Evolutionary conservation across 169 alveolate genomes (phyloP), one percentile per base, ranked within the genome.

Genomic region (Plasmodium reichenowi): DNA sequence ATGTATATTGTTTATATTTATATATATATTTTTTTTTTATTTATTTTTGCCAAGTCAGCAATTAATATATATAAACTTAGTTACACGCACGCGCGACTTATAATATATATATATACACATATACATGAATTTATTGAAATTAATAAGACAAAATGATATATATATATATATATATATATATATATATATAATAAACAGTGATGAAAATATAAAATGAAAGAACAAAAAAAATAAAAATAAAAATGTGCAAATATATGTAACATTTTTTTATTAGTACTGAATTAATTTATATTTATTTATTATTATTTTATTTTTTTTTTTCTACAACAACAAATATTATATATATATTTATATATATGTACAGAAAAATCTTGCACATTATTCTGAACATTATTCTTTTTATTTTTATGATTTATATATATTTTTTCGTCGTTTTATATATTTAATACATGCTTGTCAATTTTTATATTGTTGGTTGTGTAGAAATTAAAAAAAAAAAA

Each of bases 391-490:
- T 32, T 54, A 67, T 80, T 58, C 47, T 48, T 59, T 24, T 22
- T 72, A 74, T 38, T 15, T 38, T 45, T 58, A 17, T 66, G 67
- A 45, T 29, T 29, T 29, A 29, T 29, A 29, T 29, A 29, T 29
- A 29, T 29, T 29, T 29, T 29, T 29, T 29, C 38, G 3, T 29
- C 38, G 38, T 29, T 29, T 29, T 29, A 29, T 29, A 29, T 29
- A 29, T 29, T 29, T 29, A 29, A 68, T 45, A 67, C 32, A 80
- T 56, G 56, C 54, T 80, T 80, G 74, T 67, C 74, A 67, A 67
- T 62, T 54, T 66, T 73, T 66, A 68, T 60, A 67, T 67, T 80
- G 83, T 80, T 73, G 90, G 74, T 80, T 80, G 80, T 68, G 68
- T 59, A 48, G 17, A 67, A 72, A 62, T 24, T 80, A 59, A 52